Evolutionary conservation across 2,329 filamentous ascomycete genomes (phyloP), one percentile per base, ranked within the genome.

Genomic region (Rasamsonia emersonii): DNA sequence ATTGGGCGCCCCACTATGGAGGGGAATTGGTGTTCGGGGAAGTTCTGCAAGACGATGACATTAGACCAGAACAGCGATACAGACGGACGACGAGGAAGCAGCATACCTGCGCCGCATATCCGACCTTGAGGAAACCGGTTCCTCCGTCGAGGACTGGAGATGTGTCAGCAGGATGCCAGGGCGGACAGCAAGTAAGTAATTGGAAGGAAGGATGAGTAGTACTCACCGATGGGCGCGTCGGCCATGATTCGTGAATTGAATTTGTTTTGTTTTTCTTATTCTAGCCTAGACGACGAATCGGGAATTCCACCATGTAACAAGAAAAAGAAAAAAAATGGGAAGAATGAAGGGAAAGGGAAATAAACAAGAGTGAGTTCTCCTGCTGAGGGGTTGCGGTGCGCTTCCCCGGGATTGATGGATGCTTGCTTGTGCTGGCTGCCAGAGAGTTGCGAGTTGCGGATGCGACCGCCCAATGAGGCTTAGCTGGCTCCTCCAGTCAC

Each of bases 81-180:
- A 18, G 11, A 19, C 18, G 16, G 10, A 18, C 17, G 27, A 26
- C 35, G 20, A 39, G 33, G 23, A 17, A 29, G 14, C n/a, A 35
- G 43, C 67, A 49, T 65, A 82, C 78, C 68, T 81, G 88, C 55
- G 82, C 91, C 56, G 91, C 91, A 71, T 96, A 98, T 63, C 91
- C 91, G 68, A 94, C 91, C 70, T 98, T 98, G 65, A 98, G 82
- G 75, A 98, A 98, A 66, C 91, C 91, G 59, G 91, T 98, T 66
- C 91, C 91, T 75, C 91, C 91, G 73, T 98, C 91, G 75, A 98
- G 89, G 60, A 98, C 91, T 96, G 59, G 35, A 41, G 37, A 43
- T 41, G 39, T 36, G 35, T 37, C 36, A 37, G 40, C 41, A 33
- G 25, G 42, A 40, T 46, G 45, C 47, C 39, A 46, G 41, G 38